These are phyloP conservation scores for Tirmania nivea DNA, from an alignment of 495 filamentous ascomycete genomes.

Conservation along the genomic window DNA sequence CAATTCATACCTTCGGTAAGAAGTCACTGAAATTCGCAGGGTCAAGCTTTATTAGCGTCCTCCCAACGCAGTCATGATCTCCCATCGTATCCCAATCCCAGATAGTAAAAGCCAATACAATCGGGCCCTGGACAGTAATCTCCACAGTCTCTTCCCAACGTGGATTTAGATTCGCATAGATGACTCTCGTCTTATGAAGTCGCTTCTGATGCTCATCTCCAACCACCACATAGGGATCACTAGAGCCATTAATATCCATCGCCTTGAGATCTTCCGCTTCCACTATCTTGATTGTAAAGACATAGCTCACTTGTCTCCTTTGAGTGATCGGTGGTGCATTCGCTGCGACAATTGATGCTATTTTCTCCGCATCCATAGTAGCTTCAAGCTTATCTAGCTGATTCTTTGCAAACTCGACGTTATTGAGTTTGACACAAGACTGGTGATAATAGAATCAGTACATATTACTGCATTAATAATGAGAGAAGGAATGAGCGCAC, in stretches of 20 bases:
- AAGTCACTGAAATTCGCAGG: constrained; percentile 91
- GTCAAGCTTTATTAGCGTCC: constrained; percentile 86
- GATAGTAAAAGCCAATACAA: constrained; percentile 89
- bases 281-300: constrained; percentile 97
- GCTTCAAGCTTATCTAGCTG: constrained; percentile 78
- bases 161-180: constrained; percentile 80
- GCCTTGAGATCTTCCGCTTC: constrained; percentile 97
- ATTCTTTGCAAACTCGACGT: constrained; percentile 77
- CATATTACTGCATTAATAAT: background rate
- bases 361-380: constrained; percentile 82
- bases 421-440: constrained; percentile 96
- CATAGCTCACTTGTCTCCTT: constrained; percentile 36
- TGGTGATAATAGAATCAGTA: constrained; percentile 21
- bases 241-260: constrained; percentile 81
- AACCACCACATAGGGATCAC: constrained; percentile 93
- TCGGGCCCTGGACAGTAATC: constrained; percentile 72
- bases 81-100: constrained; percentile 98
- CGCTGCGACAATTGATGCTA: constrained; percentile 56
- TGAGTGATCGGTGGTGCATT: constrained; percentile 30
- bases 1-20: constrained; percentile 31
- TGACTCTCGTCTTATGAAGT: constrained; percentile 81
- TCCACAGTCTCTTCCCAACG: constrained; percentile 96
- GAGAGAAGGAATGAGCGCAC: constrained; percentile 26
- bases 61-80: constrained; percentile 91
- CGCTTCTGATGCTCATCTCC: constrained; percentile 96